Evolutionary conservation across 305 asterid genomes (phyloP).

Genomic region (Lippia alba): DNA sequence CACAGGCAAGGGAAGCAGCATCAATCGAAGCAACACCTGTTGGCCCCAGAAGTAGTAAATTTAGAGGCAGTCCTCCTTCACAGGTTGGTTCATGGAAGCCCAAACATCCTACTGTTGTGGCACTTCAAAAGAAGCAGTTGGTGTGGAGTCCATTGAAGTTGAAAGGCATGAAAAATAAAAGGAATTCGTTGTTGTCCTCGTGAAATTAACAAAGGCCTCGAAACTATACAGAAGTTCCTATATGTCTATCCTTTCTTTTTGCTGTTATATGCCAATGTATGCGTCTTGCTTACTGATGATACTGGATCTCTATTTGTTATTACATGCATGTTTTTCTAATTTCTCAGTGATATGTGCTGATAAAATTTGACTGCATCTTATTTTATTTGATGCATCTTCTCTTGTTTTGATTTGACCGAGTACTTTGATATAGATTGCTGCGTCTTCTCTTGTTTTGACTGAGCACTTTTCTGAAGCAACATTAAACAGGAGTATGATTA

Average conservation of each 20-base stretch:
- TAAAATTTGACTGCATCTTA: neutral
- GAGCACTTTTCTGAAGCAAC: too few relatives aligned
- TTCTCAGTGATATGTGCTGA: too few relatives aligned
- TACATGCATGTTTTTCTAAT: too few relatives aligned
- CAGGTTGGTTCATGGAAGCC: conserved; percentile 79
- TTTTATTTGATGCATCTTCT: too few relatives aligned
- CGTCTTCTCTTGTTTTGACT: too few relatives aligned
- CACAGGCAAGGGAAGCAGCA: conserved; percentile 43
- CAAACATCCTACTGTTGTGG: conserved; percentile 86
- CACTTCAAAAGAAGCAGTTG: conserved; percentile 76
- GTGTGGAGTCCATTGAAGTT: conserved; percentile 91
- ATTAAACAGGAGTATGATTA: too few relatives aligned
- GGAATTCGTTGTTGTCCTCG: conserved; percentile 53
- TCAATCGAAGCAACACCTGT: conserved; percentile 56
- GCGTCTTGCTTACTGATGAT: too few relatives aligned
- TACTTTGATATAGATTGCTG: too few relatives aligned
- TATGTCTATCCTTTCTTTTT: neutral
- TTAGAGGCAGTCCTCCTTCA: conserved; percentile 81
- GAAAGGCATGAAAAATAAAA: conserved; percentile 57
- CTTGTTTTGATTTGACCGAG: too few relatives aligned
- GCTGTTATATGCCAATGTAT: conserved; percentile 32
- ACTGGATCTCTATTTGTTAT: too few relatives aligned
- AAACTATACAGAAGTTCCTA: neutral
- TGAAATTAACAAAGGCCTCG: conserved; percentile 17
- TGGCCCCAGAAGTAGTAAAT: conserved; percentile 62